phyloP scores from a whole-genome alignment of 1,139 yeast genomes.

The Taphrina wiesneri region DNA sequence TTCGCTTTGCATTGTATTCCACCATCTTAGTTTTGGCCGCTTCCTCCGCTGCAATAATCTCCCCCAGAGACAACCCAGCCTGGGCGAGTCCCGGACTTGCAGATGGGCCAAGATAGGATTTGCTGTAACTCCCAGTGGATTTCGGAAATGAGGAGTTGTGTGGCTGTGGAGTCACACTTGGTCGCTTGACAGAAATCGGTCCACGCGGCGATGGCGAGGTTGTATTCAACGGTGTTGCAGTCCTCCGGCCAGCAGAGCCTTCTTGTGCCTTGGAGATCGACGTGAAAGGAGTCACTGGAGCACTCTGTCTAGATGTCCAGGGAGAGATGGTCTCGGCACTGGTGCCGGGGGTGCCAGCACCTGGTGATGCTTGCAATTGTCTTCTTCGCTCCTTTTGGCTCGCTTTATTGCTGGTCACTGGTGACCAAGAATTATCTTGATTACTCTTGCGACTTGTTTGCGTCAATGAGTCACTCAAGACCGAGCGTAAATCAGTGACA shows the following conservation, averaged over 20 bases:
- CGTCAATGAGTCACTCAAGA: not conserved
- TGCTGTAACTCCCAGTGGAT: constrained; percentile 8
- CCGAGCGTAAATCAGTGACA: constrained; percentile 15
- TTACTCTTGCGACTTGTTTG: not conserved
- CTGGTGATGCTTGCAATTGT: not conserved
- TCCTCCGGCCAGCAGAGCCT: not conserved
- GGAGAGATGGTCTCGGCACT: not conserved
- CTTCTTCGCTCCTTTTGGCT: constrained; percentile 5
- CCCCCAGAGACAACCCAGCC: constrained; percentile 45
- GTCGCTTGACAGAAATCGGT: not conserved
- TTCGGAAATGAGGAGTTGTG: not conserved
- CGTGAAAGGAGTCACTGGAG: not conserved
- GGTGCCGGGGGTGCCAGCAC: not conserved
- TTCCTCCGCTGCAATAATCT: constrained; percentile 46
- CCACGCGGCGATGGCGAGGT: not conserved
- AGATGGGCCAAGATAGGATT: not conserved
- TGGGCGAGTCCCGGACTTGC: not conserved
- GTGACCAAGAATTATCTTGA: not conserved
- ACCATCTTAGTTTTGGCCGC: constrained; percentile 56
- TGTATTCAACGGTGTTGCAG: not conserved
- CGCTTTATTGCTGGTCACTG: not conserved
- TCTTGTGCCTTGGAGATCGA: not conserved
- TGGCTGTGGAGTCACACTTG: not conserved
- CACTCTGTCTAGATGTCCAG: not conserved
- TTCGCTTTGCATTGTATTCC: constrained; percentile 45